A percentile compares a stretch with the other conserved stretches of the same genome.
Conservation (phyloP, 1,284 basidiomycete genomes). For the Irpex rosettiformis region DNA sequence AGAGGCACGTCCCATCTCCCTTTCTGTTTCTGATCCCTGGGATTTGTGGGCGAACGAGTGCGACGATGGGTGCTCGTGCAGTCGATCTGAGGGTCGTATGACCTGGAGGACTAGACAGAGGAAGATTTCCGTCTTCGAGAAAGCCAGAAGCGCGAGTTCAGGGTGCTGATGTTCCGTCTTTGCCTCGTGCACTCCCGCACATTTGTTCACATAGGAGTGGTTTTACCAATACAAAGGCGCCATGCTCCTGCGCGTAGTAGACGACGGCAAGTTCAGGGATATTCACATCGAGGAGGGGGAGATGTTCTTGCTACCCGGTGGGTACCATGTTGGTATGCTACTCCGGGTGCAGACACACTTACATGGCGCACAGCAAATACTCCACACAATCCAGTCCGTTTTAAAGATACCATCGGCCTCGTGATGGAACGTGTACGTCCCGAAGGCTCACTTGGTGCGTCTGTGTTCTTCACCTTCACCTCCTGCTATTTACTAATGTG, state of each 20-base stretch:
- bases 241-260: slow-evolving; percentile 87
- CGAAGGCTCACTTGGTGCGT: slow-evolving; percentile 50
- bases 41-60: background rate
- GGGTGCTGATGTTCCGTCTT: no score
- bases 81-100: background rate
- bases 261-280: slow-evolving; percentile 84
- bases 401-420: slow-evolving; percentile 89
- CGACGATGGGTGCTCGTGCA: background rate
- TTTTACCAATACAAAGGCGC: slow-evolving; percentile 93
- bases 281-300: slow-evolving; percentile 91
- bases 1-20: slow-evolving; percentile 47
- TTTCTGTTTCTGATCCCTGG: background rate
- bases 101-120: no score
- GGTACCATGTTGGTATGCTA: slow-evolving; percentile 15
- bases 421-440: slow-evolving; percentile 92
- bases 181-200: no score
- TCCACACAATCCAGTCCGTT: slow-evolving; percentile 93
- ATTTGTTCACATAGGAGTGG: slow-evolving; percentile 83
- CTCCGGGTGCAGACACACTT: background rate
- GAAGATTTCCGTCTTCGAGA: no score
- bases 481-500: background rate
- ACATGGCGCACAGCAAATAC: slow-evolving; percentile 67
- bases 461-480: background rate
- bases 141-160: no score
- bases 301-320: slow-evolving; percentile 93